These are phyloP conservation scores for Monilinia fructicola DNA, from an alignment of 2,329 filamentous ascomycete genomes.

Conservation along the genomic window DNA sequence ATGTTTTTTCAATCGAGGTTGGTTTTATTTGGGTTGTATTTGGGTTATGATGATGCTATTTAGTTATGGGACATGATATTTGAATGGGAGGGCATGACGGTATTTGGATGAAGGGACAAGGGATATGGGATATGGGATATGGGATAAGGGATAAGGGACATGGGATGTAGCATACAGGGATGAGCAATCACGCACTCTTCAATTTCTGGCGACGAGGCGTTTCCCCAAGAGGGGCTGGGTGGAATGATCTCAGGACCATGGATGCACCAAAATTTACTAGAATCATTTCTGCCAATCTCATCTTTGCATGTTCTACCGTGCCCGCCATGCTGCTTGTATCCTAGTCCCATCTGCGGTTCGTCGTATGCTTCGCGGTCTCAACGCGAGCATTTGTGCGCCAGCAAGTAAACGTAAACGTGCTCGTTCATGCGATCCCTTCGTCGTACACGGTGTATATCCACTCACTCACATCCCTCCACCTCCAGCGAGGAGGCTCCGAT, in stretches of 20 bases:
- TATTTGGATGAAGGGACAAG: not conserved
- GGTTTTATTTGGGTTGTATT: not conserved
- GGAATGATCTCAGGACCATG: constrained; percentile 5
- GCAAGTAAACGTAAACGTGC: too few species aligned
- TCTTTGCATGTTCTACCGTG: too few species aligned
- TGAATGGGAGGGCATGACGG: not conserved
- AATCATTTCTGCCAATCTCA: too few species aligned
- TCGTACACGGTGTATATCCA: too few species aligned
- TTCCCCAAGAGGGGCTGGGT: not conserved
- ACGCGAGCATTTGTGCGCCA: too few species aligned
- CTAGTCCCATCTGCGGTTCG: too few species aligned
- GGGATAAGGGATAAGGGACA: not conserved
- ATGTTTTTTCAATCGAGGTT: not conserved
- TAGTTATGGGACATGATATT: not conserved
- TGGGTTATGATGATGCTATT: not conserved
- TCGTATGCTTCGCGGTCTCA: too few species aligned
- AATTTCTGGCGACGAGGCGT: not conserved
- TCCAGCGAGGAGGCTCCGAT: too few species aligned
- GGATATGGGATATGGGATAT: not conserved
- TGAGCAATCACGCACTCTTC: constrained; percentile 1
- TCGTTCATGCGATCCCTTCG: too few species aligned
- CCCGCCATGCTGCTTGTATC: too few species aligned
- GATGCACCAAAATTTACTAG: not conserved
- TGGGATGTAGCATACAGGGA: not conserved
- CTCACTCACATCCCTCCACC: too few species aligned